Percentiles rank a stretch among this genome's conserved stretches.
Conservation (phyloP, 139 green algal genomes). For the Zygnema circumcarinatum region DNA sequence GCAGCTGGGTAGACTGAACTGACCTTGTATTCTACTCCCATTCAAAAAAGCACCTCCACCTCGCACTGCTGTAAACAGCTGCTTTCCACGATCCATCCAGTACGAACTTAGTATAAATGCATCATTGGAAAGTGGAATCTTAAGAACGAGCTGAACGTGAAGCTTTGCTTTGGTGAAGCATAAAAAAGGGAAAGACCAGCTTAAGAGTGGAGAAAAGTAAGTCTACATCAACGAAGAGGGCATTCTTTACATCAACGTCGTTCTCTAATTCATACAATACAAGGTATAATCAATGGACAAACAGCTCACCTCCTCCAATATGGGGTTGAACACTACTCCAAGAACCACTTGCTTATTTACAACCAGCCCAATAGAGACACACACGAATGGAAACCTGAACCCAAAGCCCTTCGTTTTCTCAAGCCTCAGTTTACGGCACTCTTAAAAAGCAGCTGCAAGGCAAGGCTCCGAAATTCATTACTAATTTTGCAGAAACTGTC, state of each 20-base stretch:
- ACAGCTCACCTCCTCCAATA: conserved; percentile 77
- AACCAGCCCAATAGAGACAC: conserved; percentile 84
- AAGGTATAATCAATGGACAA: too few relatives aligned
- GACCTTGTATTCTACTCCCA: conserved; percentile 69
- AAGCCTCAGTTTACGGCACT: not conserved
- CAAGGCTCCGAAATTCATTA: too few relatives aligned
- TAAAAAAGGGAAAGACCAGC: too few relatives aligned
- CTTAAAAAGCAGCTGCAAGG: not conserved
- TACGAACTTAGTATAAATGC: not conserved
- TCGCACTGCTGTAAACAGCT: conserved; percentile 53
- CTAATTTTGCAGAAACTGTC: too few relatives aligned
- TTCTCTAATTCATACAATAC: too few relatives aligned
- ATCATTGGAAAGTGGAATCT: not conserved
- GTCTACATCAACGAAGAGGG: too few relatives aligned
- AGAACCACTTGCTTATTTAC: conserved; percentile 79
- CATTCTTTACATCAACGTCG: too few relatives aligned
- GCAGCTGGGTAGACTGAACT: not conserved
- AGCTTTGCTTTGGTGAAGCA: too few relatives aligned
- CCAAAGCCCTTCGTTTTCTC: not conserved
- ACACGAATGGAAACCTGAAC: conserved; percentile 86
- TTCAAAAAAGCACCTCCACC: conserved; percentile 84
- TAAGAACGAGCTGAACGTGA: too few relatives aligned
- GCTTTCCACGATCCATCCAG: not conserved
- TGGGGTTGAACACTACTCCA: conserved; percentile 95
- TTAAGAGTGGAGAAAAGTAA: too few relatives aligned